Percentiles rank a stretch among this genome's conserved stretches.
Conservation (phyloP, 805 yeast species). For the Saccharomycopsis oosterbeekiorum region DNA sequence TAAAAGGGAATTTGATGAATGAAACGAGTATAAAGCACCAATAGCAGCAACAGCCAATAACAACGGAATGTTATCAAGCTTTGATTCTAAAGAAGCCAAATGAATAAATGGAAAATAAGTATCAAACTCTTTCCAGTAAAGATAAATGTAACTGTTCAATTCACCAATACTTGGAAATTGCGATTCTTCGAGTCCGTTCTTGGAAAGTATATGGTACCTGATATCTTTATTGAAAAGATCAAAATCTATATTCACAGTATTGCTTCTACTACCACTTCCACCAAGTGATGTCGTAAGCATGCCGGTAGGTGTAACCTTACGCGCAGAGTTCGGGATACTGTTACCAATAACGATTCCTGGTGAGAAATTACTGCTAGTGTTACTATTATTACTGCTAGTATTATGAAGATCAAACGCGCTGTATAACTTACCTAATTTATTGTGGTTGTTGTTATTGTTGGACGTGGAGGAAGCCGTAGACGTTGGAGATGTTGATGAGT, state of each 20-base stretch:
- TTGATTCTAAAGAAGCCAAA: constrained; percentile 46
- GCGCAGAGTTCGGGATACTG: neutral
- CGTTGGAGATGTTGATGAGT: neutral
- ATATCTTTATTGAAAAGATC: constrained; percentile 16
- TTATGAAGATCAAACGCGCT: neutral
- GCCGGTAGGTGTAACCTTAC: neutral
- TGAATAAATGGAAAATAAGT: constrained; percentile 80
- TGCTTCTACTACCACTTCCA: constrained; percentile 1
- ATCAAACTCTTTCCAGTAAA: constrained; percentile 71
- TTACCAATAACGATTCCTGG: neutral
- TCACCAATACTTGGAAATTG: constrained; percentile 72
- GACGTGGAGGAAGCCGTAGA: neutral
- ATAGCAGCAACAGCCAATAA: constrained; percentile 74
- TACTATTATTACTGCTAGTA: constrained; percentile 5
- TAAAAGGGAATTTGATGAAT: constrained; percentile 63
- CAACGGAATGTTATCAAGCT: constrained; percentile 49
- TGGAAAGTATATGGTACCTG: constrained; percentile 35
- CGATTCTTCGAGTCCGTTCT: constrained; percentile 42
- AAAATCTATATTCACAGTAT: constrained; percentile 8
- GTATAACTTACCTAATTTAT: neutral
- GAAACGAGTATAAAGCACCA: constrained; percentile 81
- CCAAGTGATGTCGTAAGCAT: neutral
- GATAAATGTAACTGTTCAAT: constrained; percentile 62
- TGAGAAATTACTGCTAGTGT: constrained; percentile 19
- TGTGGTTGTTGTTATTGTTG: neutral